Evolutionary conservation across 2,329 filamentous ascomycete genomes (phyloP).

Genomic region (Alternaria ventricosa): DNA sequence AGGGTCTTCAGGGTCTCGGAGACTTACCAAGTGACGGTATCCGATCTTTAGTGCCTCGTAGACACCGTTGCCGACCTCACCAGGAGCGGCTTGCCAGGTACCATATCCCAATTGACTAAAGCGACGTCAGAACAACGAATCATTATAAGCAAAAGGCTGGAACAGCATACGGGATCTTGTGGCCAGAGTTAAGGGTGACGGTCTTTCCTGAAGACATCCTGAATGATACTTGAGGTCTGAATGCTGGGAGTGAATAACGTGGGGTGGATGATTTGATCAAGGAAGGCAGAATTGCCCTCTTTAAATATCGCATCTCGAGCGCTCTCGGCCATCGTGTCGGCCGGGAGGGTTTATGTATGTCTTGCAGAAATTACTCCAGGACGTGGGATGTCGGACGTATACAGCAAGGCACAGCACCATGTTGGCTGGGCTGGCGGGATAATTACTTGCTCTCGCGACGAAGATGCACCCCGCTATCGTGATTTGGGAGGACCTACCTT

Average conservation of each 20-base stretch:
- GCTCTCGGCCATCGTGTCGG: conserved; percentile 1
- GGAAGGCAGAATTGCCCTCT: conserved; percentile 10
- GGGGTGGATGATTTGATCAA: not conserved
- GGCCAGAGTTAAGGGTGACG: conserved; percentile 38
- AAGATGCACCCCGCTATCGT: conserved; percentile 29
- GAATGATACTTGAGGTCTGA: conserved; percentile 12
- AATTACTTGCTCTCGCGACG: conserved; percentile 31
- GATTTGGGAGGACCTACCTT: conserved; percentile 10
- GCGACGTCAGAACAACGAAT: conserved; percentile 44
- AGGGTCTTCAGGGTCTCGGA: not conserved
- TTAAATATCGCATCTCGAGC: conserved; percentile 22
- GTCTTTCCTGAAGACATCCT: conserved; percentile 47
- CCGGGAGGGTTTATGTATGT: not conserved
- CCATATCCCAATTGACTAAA: conserved; percentile 47
- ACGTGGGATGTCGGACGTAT: conserved; percentile 17
- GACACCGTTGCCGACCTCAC: conserved; percentile 52
- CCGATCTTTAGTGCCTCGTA: conserved; percentile 45
- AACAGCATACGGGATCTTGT: conserved; percentile 60
- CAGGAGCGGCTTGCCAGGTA: conserved; percentile 44
- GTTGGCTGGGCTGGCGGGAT: conserved; percentile 28
- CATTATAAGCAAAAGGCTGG: not conserved
- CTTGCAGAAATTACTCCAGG: conserved; percentile 21
- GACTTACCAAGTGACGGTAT: conserved; percentile 42
- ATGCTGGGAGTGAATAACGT: not conserved
- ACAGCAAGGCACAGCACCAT: conserved; percentile 23